These are phyloP conservation scores for Hibiscus mutabilis DNA, from an alignment of 345 rosid species.

Conservation along the genomic window DNA sequence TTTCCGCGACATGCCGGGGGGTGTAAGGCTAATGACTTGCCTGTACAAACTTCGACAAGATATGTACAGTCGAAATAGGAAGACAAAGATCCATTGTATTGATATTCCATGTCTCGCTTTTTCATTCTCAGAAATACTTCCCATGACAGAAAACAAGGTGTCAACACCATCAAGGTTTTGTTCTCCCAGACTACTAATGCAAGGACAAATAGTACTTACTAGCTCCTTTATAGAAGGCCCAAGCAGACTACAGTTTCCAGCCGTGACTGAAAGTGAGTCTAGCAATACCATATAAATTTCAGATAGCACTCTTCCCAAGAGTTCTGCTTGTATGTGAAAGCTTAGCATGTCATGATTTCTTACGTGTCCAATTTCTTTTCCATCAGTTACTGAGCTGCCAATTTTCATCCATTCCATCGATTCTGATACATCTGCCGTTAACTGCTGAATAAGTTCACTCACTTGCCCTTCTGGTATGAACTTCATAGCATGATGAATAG, in stretches of 20 bases:
- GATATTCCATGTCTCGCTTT: slow-evolving; percentile 27
- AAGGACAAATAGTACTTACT: slow-evolving; percentile 46
- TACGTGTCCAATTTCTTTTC: slow-evolving; percentile 14
- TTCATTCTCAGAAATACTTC: slow-evolving; percentile 29
- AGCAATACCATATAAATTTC: slow-evolving; percentile 56
- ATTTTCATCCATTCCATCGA: slow-evolving; percentile 62
- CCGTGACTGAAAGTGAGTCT: slow-evolving; percentile 59
- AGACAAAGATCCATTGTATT: slow-evolving; percentile 48
- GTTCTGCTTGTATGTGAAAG: slow-evolving; percentile 45
- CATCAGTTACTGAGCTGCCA: slow-evolving; percentile 23
- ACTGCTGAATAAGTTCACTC: slow-evolving; percentile 50
- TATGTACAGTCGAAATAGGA: slow-evolving; percentile 64
- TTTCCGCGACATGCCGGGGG: slow-evolving; percentile 46
- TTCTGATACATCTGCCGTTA: slow-evolving; percentile 54
- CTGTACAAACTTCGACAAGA: slow-evolving; percentile 63
- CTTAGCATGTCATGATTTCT: slow-evolving; percentile 12
- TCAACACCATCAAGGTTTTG: slow-evolving; percentile 33
- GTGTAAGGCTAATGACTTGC: slow-evolving; percentile 63
- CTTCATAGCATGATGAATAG: slow-evolving; percentile 45
- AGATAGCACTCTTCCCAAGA: slow-evolving; percentile 61
- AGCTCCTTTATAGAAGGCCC: slow-evolving; percentile 53
- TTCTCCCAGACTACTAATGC: slow-evolving; percentile 46
- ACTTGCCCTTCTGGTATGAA: slow-evolving; percentile 91
- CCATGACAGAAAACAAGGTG: slow-evolving; percentile 41
- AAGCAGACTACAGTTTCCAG: slow-evolving; percentile 63